Percentiles rank a stretch among this genome's conserved stretches.
phyloP scores from a whole-genome alignment of 441 rosid genomes.

The Rhodomyrtus psidioides region DNA sequence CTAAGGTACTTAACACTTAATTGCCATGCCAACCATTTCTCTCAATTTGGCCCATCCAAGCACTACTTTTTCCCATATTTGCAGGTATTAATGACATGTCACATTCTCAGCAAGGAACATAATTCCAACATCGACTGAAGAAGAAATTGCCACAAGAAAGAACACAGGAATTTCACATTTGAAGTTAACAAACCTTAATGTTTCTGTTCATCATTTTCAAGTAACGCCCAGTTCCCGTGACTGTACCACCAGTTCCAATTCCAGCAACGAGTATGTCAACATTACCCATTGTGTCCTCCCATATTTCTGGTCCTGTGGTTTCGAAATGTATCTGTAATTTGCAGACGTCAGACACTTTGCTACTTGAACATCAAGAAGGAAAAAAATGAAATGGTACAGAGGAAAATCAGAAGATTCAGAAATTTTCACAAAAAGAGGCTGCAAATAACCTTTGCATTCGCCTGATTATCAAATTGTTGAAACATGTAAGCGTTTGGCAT shows the following conservation, averaged over 20 bases:
- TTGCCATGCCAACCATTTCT: background rate
- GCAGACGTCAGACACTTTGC: background rate
- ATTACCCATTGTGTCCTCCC: slow-evolving; percentile 85
- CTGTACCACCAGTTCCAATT: slow-evolving; percentile 88
- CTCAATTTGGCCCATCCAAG: background rate
- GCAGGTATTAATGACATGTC: background rate
- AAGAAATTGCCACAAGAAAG: background rate
- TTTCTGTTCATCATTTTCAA: slow-evolving; percentile 68
- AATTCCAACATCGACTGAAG: background rate
- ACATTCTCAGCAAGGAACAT: background rate
- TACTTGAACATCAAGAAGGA: background rate
- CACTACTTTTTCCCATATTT: background rate
- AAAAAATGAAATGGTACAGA: background rate
- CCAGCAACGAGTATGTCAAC: slow-evolving; percentile 78
- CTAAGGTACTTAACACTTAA: background rate
- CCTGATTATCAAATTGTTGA: slow-evolving; percentile 71
- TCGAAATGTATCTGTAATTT: slow-evolving; percentile 74
- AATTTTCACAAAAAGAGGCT: background rate
- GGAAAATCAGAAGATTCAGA: background rate
- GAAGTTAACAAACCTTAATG: slow-evolving; percentile 35
- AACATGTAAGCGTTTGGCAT: slow-evolving; percentile 67
- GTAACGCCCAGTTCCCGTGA: slow-evolving; percentile 75
- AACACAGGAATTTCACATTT: background rate
- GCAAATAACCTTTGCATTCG: slow-evolving; percentile 51
- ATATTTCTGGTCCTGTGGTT: slow-evolving; percentile 91